Evolutionary conservation across 2,329 filamentous ascomycete genomes (phyloP), one percentile per base, ranked within the genome.

Genomic region (Coniella lustricola): DNA sequence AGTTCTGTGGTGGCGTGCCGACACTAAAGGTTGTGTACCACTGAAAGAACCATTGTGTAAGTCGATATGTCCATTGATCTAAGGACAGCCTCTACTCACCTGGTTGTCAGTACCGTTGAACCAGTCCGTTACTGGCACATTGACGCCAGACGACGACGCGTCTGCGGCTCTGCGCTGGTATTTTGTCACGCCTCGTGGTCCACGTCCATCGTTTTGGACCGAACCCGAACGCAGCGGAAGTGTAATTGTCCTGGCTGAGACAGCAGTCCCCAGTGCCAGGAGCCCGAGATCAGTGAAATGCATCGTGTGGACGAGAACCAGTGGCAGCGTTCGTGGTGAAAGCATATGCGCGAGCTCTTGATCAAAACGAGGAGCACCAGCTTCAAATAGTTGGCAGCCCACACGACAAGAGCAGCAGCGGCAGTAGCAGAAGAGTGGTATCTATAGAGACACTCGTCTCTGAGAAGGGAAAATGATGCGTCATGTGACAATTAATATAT

Each of bases 1-100:
- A 50, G 8, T 59, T 56, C 32, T 64, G 61, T 1, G 50, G 45
- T 1, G 54, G 54, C 13, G 51, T 56, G 20, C 54, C 54, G 1
- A 56, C 13, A 4, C 42, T 35, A 32, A 56, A 49, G 8, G 38
- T 52, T 13, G 50, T 52, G 43, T 56, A 56, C 54, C 54, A 56
- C 50, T 56, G 44, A 10, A 12, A 8, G 17, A 7, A 12, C 10
- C 17, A 9, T 22, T 38, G n/a, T 17, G 20, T 9, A 7, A 36
- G 14, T 13, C 3, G 3, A 16, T 20, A 14, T 29, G 21, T 4
- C n/a, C 8, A 12, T 9, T 5, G n/a, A n/a, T 10, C 1, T 1
- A 14, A 5, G 3, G 13, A 9, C 3, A 7, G 16, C 10, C 5
- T 29, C 25, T 14, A 10, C 46, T 18, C 32, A 41, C 50, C 31